These are phyloP conservation scores for Penicillium samsonianum DNA, from an alignment of 495 filamentous ascomycete species.

Conservation along the genomic window DNA sequence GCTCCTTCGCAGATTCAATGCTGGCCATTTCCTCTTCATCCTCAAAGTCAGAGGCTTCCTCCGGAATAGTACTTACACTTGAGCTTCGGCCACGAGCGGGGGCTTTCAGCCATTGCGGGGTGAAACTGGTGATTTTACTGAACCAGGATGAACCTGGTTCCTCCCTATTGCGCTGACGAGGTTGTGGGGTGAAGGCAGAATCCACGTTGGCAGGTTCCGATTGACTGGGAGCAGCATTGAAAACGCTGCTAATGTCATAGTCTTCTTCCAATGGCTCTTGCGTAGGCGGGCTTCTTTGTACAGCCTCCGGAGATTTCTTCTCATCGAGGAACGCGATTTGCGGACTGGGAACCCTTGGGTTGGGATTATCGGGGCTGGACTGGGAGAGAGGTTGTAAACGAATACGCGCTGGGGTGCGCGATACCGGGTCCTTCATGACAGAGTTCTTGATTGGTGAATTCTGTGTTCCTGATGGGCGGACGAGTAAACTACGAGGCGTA, in stretches of 20 bases:
- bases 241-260: conserved; percentile 18
- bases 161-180: conserved; percentile 19
- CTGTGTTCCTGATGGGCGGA: conserved; percentile 19
- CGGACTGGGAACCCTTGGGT: conserved; percentile 3
- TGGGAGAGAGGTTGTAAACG: conserved; percentile 31
- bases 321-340: conserved; percentile 11
- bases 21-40: conserved; percentile 21
- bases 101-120: conserved; percentile 45
- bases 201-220: conserved; percentile 20
- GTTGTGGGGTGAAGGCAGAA: conserved; percentile 31
- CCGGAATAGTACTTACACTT: conserved; percentile 19
- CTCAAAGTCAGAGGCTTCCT: conserved; percentile 25
- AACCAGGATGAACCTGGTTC: conserved; percentile 41
- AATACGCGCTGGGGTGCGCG: conserved; percentile 22
- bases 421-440: conserved; percentile 15
- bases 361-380: conserved; percentile 29
- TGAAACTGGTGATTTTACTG: conserved; percentile 41
- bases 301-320: background rate
- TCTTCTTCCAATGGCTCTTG: conserved; percentile 16
- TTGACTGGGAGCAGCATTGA: conserved; percentile 21
- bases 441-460: conserved; percentile 18
- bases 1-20: conserved; percentile 16
- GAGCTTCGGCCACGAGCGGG: conserved; percentile 27
- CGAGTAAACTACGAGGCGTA: conserved; percentile 33
- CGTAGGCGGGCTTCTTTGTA: conserved; percentile 13